Conservation (phyloP, 2,329 filamentous ascomycete genomes). For the Pseudogymnoascus sp. region DNA sequence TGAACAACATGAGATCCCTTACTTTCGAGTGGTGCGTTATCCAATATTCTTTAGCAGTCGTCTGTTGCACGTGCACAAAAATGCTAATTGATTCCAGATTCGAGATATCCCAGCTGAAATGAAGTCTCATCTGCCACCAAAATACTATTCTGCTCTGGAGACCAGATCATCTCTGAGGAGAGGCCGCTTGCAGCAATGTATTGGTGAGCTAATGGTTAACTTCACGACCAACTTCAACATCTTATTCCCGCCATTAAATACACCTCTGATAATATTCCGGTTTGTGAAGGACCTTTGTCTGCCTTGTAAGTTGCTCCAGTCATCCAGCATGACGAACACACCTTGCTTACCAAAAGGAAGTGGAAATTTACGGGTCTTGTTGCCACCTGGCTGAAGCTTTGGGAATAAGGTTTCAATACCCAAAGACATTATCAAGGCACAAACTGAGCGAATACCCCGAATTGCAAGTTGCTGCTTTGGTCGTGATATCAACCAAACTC, state of each 20-base stretch:
- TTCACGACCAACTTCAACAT: slow-evolving; percentile 65
- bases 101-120: slow-evolving; percentile 56
- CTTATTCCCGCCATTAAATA: slow-evolving; percentile 65
- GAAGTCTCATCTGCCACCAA: slow-evolving; percentile 55
- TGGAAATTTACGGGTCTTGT: slow-evolving; percentile 58
- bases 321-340: background rate
- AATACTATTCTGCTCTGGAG: slow-evolving; percentile 55
- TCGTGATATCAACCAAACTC: slow-evolving; percentile 73
- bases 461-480: slow-evolving; percentile 59
- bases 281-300: slow-evolving; percentile 67
- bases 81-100: slow-evolving; percentile 35
- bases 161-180: slow-evolving; percentile 40
- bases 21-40: slow-evolving; percentile 55
- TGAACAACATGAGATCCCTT: slow-evolving; percentile 62
- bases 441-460: slow-evolving; percentile 54
- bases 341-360: slow-evolving; percentile 33
- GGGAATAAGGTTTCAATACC: slow-evolving; percentile 52
- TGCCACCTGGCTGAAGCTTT: slow-evolving; percentile 41
- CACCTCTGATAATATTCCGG: slow-evolving; percentile 59
- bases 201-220: slow-evolving; percentile 55
- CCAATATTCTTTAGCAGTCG: background rate
- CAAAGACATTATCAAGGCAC: slow-evolving; percentile 31
- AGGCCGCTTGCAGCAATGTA: slow-evolving; percentile 56
- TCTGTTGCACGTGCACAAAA: background rate
- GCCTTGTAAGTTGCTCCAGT: slow-evolving; percentile 50